Percentiles rank a stretch among this genome's conserved stretches.
Evolutionary conservation across 768 basidiomycete genomes (phyloP).

Genomic region (Macrolepiota fuliginosa): DNA sequence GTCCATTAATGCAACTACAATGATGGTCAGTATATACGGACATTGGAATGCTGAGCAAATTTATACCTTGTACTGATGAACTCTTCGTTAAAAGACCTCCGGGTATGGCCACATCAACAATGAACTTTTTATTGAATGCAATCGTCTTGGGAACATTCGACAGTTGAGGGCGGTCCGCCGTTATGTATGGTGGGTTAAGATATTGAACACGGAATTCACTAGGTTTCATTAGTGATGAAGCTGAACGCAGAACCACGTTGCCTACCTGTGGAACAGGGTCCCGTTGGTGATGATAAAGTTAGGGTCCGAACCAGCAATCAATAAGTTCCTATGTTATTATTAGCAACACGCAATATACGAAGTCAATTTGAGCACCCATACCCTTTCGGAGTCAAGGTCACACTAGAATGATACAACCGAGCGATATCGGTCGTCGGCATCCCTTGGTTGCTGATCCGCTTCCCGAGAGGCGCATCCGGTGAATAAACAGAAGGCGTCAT

Average conservation of each 20-base stretch:
- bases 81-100: constrained; percentile 20
- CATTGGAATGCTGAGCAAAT: background rate
- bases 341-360: too few relatives aligned
- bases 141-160: constrained; percentile 35
- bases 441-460: constrained; percentile 45
- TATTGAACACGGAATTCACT: constrained; percentile 43
- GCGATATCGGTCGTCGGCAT: constrained; percentile 41
- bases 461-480: constrained; percentile 38
- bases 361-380: constrained; percentile 15
- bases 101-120: constrained; percentile 29
- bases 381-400: constrained; percentile 56
- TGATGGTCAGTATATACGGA: background rate
- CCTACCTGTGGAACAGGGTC: constrained; percentile 24
- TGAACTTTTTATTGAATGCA: constrained; percentile 34
- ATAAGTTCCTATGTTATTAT: constrained; percentile 21
- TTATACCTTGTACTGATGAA: too few relatives aligned
- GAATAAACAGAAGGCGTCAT: constrained; percentile 48
- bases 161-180: constrained; percentile 29
- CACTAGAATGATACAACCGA: constrained; percentile 61
- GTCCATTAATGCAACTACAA: constrained; percentile 35
- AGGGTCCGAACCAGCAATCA: constrained; percentile 46
- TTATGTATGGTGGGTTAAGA: constrained; percentile 41
- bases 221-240: background rate
- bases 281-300: constrained; percentile 30
- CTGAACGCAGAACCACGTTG: background rate